Evolutionary conservation across 202 grass and related monocot genomes (phyloP).

Genomic region (Zizania palustris): DNA sequence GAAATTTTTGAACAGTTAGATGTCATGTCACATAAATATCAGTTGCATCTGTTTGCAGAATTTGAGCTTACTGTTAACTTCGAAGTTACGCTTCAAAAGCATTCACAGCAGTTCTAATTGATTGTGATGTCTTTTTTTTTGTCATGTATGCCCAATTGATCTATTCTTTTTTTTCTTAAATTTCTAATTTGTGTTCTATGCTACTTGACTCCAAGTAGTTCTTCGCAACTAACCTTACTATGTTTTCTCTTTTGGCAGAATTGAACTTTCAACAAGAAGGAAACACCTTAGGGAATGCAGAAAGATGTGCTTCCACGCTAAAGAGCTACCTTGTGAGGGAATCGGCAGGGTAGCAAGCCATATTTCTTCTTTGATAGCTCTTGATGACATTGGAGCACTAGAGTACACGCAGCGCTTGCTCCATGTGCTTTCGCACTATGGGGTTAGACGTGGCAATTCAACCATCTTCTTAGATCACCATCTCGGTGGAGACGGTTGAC

Average conservation of each 20-base stretch:
- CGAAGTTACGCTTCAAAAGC: background rate
- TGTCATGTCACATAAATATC: background rate
- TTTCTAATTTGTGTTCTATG: background rate
- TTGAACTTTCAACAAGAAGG: slow-evolving; percentile 38
- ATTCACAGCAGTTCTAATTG: background rate
- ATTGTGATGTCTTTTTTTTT: background rate
- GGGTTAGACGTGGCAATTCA: slow-evolving; percentile 62
- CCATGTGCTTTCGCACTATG: slow-evolving; percentile 73
- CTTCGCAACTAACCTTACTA: background rate
- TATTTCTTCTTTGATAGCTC: slow-evolving; percentile 39
- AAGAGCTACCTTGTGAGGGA: slow-evolving; percentile 65
- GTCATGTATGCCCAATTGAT: background rate
- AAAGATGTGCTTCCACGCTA: slow-evolving; percentile 98
- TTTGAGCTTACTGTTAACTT: background rate
- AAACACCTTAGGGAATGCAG: slow-evolving; percentile 92
- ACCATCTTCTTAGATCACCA: slow-evolving; percentile 67
- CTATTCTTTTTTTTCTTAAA: background rate
- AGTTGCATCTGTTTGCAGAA: background rate
- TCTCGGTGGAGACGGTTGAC: slow-evolving; percentile 83
- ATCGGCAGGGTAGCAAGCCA: slow-evolving; percentile 46
- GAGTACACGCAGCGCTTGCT: slow-evolving; percentile 34
- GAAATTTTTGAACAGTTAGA: background rate
- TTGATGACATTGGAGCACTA: slow-evolving; percentile 79
- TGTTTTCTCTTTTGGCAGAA: background rate
- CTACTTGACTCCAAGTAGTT: background rate